Evolutionary conservation across 164 flowering plant genomes (phyloP).

Genomic region (Cinnamomum micranthum): DNA sequence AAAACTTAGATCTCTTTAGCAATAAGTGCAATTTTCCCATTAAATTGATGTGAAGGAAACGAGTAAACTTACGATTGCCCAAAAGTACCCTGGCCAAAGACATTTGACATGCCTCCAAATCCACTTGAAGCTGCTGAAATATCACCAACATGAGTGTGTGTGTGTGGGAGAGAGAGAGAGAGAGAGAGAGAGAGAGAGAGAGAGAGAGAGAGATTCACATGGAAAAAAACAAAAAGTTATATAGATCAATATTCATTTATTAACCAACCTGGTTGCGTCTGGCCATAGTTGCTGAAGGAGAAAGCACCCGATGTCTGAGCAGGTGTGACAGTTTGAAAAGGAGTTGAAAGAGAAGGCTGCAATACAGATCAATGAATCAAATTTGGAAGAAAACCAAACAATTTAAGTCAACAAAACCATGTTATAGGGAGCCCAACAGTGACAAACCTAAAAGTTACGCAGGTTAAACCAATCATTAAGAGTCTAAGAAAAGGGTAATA

Average conservation of each 20-base stretch:
- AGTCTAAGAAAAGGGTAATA: neutral
- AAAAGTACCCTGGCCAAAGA: conserved; percentile 49
- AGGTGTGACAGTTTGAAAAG: conserved; percentile 55
- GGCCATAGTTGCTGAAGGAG: conserved; percentile 53
- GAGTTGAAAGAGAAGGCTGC: conserved; percentile 48
- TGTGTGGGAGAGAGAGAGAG: too few species aligned
- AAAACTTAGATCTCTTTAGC: neutral
- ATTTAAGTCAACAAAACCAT: neutral
- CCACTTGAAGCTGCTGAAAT: conserved; percentile 41
- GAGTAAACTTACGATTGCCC: conserved; percentile 55
- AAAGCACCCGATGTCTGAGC: conserved; percentile 44
- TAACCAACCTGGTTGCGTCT: conserved; percentile 55
- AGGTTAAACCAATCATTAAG: neutral
- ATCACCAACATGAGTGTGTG: neutral
- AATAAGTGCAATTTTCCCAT: neutral
- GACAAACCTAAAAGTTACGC: neutral
- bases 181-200: too few species aligned
- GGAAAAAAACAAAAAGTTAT: neutral
- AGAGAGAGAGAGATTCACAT: too few species aligned
- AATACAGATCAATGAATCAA: neutral
- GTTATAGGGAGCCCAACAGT: neutral
- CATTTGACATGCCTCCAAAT: conserved; percentile 36
- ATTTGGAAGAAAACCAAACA: neutral
- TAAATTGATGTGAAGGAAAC: neutral
- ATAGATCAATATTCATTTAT: neutral